These are phyloP conservation scores for Cyphellophora attinorum DNA, from an alignment of 2,329 filamentous ascomycete genomes.

Conservation along the genomic window DNA sequence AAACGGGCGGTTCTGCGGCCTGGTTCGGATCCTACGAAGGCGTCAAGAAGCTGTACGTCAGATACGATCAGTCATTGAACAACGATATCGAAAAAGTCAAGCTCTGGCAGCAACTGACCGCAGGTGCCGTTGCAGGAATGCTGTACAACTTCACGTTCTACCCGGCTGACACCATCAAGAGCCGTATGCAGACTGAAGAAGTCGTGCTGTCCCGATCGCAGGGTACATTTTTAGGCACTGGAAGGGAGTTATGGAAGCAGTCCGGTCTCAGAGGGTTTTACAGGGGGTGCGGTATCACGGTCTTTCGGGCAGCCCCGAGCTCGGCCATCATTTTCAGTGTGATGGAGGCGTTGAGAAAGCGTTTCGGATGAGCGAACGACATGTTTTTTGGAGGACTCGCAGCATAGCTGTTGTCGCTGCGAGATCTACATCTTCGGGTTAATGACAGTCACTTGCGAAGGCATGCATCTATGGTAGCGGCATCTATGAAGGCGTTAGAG, in stretches of 20 bases:
- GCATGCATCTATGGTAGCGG: too few relatives aligned
- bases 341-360: constrained; percentile 73
- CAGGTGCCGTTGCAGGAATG: constrained; percentile 81
- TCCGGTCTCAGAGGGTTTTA: constrained; percentile 80
- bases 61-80: constrained; percentile 34
- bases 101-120: constrained; percentile 76
- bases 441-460: too few relatives aligned
- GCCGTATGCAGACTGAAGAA: constrained; percentile 72
- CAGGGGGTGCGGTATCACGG: constrained; percentile 89
- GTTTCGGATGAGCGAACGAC: constrained; percentile 38
- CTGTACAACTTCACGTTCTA: constrained; percentile 97
- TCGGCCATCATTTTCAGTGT: constrained; percentile 98
- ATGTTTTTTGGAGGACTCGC: too few relatives aligned
- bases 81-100: constrained; percentile 40
- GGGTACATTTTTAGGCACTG: constrained; percentile 61
- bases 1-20: constrained; percentile 83
- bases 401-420: too few relatives aligned
- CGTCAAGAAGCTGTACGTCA: constrained; percentile 60
- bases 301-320: constrained; percentile 76
- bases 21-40: constrained; percentile 94
- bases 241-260: constrained; percentile 65
- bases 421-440: too few relatives aligned
- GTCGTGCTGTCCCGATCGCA: constrained; percentile 24
- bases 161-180: constrained; percentile 95
- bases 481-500: too few relatives aligned